Percentiles rank a stretch among this genome's conserved stretches.
These are phyloP conservation scores for Eucalyptus pauciflora DNA, from an alignment of 345 rosid genomes.

Conservation along the genomic window DNA sequence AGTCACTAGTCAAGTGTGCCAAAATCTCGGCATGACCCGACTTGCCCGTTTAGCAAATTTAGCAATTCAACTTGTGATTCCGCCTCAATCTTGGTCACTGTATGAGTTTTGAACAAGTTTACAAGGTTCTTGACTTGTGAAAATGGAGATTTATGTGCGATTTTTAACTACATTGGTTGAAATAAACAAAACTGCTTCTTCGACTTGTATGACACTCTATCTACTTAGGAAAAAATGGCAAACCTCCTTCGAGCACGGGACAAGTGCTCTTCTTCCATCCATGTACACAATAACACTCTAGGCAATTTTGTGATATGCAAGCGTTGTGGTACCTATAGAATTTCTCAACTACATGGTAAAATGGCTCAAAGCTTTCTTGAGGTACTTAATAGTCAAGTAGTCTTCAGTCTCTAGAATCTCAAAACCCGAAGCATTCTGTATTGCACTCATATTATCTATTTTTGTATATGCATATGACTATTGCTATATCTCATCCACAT, in stretches of 20 bases:
- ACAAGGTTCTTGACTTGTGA: neutral
- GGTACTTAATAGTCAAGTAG: neutral
- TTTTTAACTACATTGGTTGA: neutral
- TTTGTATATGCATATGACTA: accelerated
- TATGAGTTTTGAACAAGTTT: neutral
- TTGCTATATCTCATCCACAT: neutral
- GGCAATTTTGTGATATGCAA: neutral
- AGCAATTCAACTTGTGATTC: neutral
- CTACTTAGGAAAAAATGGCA: neutral
- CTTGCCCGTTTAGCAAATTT: neutral
- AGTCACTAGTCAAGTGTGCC: neutral
- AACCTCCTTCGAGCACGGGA: neutral
- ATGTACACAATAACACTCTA: neutral
- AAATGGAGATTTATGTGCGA: neutral
- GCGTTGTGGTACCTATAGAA: neutral
- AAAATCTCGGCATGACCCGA: neutral
- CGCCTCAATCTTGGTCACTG: neutral
- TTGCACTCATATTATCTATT: neutral
- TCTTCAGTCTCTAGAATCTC: neutral
- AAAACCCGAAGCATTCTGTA: neutral
- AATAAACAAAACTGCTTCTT: neutral
- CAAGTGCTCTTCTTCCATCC: neutral
- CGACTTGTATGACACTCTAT: neutral
- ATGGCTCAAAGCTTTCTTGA: neutral
- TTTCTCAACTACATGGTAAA: neutral